These are phyloP conservation scores for Asterophora lycoperdoides DNA, from an alignment of 768 basidiomycete genomes.

Conservation along the genomic window DNA sequence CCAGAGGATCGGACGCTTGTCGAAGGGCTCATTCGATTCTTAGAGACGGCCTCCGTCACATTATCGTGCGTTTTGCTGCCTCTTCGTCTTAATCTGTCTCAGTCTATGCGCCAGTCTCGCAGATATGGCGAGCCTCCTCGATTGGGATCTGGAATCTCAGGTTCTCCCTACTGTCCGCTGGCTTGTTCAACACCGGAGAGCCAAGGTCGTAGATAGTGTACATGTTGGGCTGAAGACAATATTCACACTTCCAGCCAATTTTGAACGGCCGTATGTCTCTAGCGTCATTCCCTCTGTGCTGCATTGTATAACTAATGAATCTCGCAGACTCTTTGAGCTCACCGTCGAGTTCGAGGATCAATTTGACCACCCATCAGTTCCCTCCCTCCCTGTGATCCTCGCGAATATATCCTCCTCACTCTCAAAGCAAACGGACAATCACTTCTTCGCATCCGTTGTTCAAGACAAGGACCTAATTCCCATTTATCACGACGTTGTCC, in stretches of 20 bases:
- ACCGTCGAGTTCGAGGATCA: slow-evolving; percentile 54
- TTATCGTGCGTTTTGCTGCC: slow-evolving; percentile 55
- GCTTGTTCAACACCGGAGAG: slow-evolving; percentile 86
- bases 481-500: slow-evolving; percentile 75
- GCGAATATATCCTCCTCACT: slow-evolving; percentile 68
- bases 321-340: slow-evolving; percentile 46
- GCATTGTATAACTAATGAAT: slow-evolving; percentile 1
- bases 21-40: slow-evolving; percentile 69
- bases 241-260: slow-evolving; percentile 68
- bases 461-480: slow-evolving; percentile 61
- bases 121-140: slow-evolving; percentile 75
- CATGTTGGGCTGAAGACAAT: slow-evolving; percentile 76
- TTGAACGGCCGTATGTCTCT: slow-evolving; percentile 52
- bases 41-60: slow-evolving; percentile 69
- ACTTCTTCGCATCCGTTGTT: slow-evolving; percentile 81
- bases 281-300: slow-evolving; percentile 2
- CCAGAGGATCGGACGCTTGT: slow-evolving; percentile 65
- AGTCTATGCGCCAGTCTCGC: slow-evolving; percentile 46
- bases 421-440: slow-evolving; percentile 59
- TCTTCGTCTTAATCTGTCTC: background rate
- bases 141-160: slow-evolving; percentile 80
- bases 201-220: slow-evolving; percentile 84
- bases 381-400: slow-evolving; percentile 69
- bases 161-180: slow-evolving; percentile 89
- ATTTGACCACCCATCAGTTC: slow-evolving; percentile 60